phyloP scores from a whole-genome alignment of 179 eudicot species.

The Drosera spatulata region DNA sequence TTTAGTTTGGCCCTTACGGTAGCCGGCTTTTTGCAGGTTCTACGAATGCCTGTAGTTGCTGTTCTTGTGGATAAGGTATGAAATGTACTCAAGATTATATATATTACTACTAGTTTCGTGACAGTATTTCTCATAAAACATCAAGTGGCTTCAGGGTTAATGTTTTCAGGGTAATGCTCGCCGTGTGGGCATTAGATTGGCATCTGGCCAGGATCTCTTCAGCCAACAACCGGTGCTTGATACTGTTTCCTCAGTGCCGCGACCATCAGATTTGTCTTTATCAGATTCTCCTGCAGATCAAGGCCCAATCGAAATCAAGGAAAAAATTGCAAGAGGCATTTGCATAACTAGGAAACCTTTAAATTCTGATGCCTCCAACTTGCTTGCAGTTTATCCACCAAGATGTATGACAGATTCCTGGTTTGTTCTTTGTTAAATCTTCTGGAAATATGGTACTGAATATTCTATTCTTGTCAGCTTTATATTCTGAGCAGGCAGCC shows the following conservation, averaged over 20 bases:
- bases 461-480: slow-evolving; percentile 35
- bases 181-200: slow-evolving; percentile 59
- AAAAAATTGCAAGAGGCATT: slow-evolving; percentile 76
- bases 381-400: slow-evolving; percentile 71
- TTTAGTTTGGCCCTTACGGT: neutral
- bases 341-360: slow-evolving; percentile 64
- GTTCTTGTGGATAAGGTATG: neutral
- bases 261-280: slow-evolving; percentile 18
- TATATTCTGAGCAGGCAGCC: slow-evolving; percentile 65
- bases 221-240: slow-evolving; percentile 61
- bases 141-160: slow-evolving; percentile 5
- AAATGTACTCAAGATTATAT: neutral
- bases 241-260: slow-evolving; percentile 41
- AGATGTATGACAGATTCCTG: slow-evolving; percentile 45
- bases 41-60: neutral
- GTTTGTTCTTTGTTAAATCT: slow-evolving; percentile 5
- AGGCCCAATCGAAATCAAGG: slow-evolving; percentile 10
- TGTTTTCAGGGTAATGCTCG: slow-evolving; percentile 43
- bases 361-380: slow-evolving; percentile 52
- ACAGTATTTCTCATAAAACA: neutral
- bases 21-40: slow-evolving; percentile 1
- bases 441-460: slow-evolving; percentile 4
- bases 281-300: slow-evolving; percentile 19
- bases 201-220: slow-evolving; percentile 82
- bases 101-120: neutral